These are phyloP conservation scores for Antrodiella citrinella DNA, from an alignment of 768 basidiomycete genomes.

Conservation along the genomic window DNA sequence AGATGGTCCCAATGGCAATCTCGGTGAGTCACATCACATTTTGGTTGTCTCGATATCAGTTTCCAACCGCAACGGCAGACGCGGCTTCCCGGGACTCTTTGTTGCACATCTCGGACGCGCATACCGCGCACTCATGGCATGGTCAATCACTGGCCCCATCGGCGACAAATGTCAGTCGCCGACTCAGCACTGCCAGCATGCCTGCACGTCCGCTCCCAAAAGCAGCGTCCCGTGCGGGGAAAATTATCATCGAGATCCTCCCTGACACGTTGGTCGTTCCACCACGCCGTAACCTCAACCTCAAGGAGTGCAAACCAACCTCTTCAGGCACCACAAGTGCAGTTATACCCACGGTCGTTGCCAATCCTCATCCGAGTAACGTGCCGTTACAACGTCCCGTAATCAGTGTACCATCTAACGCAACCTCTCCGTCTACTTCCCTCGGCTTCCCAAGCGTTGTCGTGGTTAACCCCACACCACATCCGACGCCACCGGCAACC, in stretches of 20 bases:
- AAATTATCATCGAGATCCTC: slow-evolving; percentile 53
- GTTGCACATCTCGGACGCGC: slow-evolving; percentile 2
- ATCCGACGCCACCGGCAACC: slow-evolving; percentile 71
- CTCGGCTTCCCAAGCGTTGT: slow-evolving; percentile 47
- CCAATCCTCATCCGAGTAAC: neutral
- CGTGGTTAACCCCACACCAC: slow-evolving; percentile 70
- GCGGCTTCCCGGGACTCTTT: slow-evolving; percentile 8
- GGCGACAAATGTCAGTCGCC: slow-evolving; percentile 13
- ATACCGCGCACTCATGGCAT: slow-evolving; percentile 20
- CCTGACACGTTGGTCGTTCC: slow-evolving; percentile 29
- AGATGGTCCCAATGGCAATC: slow-evolving; percentile 12
- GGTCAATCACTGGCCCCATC: slow-evolving; percentile 10
- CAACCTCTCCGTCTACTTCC: slow-evolving; percentile 16
- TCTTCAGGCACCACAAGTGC: neutral
- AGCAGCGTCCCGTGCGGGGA: slow-evolving; percentile 28
- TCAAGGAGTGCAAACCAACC: neutral
- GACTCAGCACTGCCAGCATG: slow-evolving; percentile 22
- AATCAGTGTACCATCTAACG: slow-evolving; percentile 17
- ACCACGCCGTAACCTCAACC: slow-evolving; percentile 4
- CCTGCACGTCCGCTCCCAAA: slow-evolving; percentile 17
- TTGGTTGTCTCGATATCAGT: neutral
- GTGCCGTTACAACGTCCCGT: slow-evolving; percentile 6
- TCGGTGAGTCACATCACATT: slow-evolving; percentile 11
- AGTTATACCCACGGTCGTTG: neutral
- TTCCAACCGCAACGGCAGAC: neutral